phyloP scores from a whole-genome alignment of 768 basidiomycete species.

The Russula dissimulans region DNA sequence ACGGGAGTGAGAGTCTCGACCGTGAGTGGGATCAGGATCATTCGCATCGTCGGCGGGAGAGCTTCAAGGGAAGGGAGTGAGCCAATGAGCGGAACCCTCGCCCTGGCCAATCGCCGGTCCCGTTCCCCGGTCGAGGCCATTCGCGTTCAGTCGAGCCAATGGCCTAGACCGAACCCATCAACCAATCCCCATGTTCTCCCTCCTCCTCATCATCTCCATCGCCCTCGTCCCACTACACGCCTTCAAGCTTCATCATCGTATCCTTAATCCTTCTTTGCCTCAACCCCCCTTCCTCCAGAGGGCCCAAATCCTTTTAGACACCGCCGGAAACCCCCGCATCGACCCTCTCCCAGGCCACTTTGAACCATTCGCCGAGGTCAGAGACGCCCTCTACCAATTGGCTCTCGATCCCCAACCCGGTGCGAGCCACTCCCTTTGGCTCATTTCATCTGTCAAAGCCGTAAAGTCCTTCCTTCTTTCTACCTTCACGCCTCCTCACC shows the following conservation, averaged over 20 bases:
- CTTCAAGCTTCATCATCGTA: conserved; percentile 39
- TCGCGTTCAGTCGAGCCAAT: neutral
- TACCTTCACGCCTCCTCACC: neutral
- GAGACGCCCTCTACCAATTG: conserved; percentile 57
- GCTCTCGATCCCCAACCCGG: conserved; percentile 47
- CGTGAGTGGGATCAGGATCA: neutral
- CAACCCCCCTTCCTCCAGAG: conserved; percentile 33
- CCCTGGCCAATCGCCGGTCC: conserved; percentile 22
- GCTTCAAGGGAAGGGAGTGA: neutral
- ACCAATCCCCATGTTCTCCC: conserved; percentile 6
- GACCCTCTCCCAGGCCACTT: conserved; percentile 39
- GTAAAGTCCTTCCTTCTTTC: conserved; percentile 31
- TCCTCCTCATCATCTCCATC: conserved; percentile 17
- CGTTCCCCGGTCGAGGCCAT: conserved; percentile 18
- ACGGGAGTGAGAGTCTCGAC: conserved; percentile 9
- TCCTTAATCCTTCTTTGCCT: conserved; percentile 39
- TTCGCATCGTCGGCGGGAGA: neutral
- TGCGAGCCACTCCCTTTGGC: conserved; percentile 39
- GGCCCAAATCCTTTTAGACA: conserved; percentile 30
- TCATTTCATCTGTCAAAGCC: conserved; percentile 51
- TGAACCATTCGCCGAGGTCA: conserved; percentile 32
- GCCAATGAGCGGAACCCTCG: neutral
- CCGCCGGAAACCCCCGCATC: conserved; percentile 29
- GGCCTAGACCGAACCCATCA: neutral
- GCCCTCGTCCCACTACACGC: conserved; percentile 15